Evolutionary conservation across 768 basidiomycete genomes (phyloP).

Genomic region (Amanita molliuscula): DNA sequence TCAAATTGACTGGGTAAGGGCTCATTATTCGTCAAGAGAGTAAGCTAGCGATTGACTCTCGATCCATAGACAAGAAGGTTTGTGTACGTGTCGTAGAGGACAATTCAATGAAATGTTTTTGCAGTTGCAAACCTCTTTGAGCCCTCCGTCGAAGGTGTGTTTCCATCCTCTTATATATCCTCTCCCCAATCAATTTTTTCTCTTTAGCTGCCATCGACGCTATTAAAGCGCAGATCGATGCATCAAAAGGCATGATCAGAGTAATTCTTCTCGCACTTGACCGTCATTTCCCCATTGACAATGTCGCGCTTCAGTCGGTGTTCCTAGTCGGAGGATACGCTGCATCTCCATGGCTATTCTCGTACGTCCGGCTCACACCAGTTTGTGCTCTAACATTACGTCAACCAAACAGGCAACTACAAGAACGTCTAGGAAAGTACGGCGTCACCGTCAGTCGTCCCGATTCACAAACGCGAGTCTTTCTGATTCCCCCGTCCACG

Average conservation of each 20-base stretch:
- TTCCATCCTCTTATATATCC: background rate
- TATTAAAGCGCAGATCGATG: slow-evolving; percentile 62
- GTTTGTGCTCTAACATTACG: background rate
- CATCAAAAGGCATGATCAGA: slow-evolving; percentile 57
- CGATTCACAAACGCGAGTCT: slow-evolving; percentile 65
- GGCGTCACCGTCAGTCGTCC: slow-evolving; percentile 60
- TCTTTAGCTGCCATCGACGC: slow-evolving; percentile 48
- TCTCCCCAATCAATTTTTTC: background rate
- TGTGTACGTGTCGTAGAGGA: background rate
- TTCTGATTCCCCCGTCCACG: background rate
- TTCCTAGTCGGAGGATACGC: slow-evolving; percentile 81
- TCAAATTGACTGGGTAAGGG: slow-evolving; percentile 59
- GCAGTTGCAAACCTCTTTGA: slow-evolving; percentile 65
- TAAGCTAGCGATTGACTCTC: background rate
- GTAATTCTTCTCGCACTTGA: slow-evolving; percentile 21
- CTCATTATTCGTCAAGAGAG: slow-evolving; percentile 1
- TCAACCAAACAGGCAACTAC: slow-evolving; percentile 38
- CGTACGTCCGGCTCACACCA: slow-evolving; percentile 14
- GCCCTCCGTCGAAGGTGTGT: slow-evolving; percentile 55
- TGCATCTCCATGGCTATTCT: slow-evolving; percentile 72
- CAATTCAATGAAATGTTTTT: slow-evolving; percentile 19
- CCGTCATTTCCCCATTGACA: background rate
- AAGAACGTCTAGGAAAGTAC: slow-evolving; percentile 50
- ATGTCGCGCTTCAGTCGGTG: slow-evolving; percentile 40
- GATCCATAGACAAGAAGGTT: slow-evolving; percentile 21